Evolutionary conservation across 2,329 filamentous ascomycete species (phyloP), one percentile per base, ranked within the genome.

Genomic region (Ceratocystis colombiana): DNA sequence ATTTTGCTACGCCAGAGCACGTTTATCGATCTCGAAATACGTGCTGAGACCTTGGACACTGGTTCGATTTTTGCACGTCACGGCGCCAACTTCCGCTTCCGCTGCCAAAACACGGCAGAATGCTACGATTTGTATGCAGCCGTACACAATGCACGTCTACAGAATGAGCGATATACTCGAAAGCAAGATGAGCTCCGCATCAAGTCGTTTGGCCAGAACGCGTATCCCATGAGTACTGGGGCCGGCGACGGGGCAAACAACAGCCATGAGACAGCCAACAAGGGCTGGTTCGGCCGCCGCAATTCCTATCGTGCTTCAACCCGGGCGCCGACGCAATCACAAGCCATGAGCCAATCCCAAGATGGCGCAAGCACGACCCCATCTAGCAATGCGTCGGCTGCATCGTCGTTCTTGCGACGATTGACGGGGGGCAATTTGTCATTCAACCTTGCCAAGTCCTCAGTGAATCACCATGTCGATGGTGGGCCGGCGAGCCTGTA

Each of bases 1-100:
- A 93, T 97, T 6, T 88, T 92, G 70, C 86, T 97, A 68, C 85
- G 93, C 69, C 88, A 93, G 72, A 94, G 92, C 71, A 99, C 91
- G 25, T 89, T 89, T 2, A 84, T 99, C 41, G 94, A 99, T 74
- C 89, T 99, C 65, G 94, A 95, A 70, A 90, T 99, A 70, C 88
- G 91, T 62, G 96, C 93, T 5, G 90, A 90, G 1, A 88, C 92
- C 30, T 88, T 88, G 55, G 75, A 80, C 25, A 80, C 88, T 69
- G 91, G 88, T 4, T 84, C 84, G 71, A 82, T 96, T 66, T 82
- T 77, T 77, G 72, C 72, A 15, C 82, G 87, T 63, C 87, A 86
- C 15, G 81, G 81, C 41, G 80, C 78, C 71, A 94, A 95, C 73
- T 89, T 96, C 77, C 93, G 95, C 79, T 94, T 97, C 82, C 88